Percentiles rank a stretch among this genome's conserved stretches.
Conservation (phyloP, 2,329 filamentous ascomycete species). For the Emydomyces testavorans region DNA sequence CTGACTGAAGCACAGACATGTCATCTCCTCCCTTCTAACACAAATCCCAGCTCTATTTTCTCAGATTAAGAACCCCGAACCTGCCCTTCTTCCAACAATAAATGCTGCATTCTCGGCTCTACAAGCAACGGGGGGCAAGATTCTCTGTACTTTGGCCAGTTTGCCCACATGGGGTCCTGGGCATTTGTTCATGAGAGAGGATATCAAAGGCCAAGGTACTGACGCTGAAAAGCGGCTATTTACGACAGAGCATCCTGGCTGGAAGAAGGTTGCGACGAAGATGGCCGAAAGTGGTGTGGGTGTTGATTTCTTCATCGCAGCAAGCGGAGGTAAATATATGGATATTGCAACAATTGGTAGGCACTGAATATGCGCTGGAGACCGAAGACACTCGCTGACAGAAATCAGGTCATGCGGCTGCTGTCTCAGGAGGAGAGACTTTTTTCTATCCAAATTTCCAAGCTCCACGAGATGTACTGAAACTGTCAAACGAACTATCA, state of each 20-base stretch:
- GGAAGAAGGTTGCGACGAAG: constrained; percentile 74
- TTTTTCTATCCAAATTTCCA: constrained; percentile 98
- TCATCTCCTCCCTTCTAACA: constrained; percentile 78
- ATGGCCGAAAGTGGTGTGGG: constrained; percentile 81
- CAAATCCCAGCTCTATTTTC: constrained; percentile 79
- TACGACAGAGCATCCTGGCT: constrained; percentile 76
- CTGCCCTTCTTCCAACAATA: constrained; percentile 71
- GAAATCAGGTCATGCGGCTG: constrained; percentile 61
- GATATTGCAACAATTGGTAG: constrained; percentile 83
- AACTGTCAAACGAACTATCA: constrained; percentile 71
- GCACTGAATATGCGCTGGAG: constrained; percentile 21
- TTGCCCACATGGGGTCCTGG: constrained; percentile 88
- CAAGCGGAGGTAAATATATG: constrained; percentile 79
- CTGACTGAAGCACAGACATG: constrained; percentile 37
- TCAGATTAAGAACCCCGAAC: constrained; percentile 78
- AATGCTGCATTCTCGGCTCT: constrained; percentile 76
- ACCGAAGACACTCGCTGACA: neutral
- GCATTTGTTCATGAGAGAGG: constrained; percentile 71
- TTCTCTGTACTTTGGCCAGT: constrained; percentile 76
- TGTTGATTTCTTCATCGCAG: constrained; percentile 86
- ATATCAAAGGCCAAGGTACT: constrained; percentile 71
- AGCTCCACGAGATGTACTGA: constrained; percentile 69
- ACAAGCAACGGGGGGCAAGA: constrained; percentile 78
- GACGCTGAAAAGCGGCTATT: constrained; percentile 89
- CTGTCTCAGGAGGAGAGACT: constrained; percentile 83